Evolutionary conservation across 495 filamentous ascomycete species (phyloP), one percentile per base, ranked within the genome.

Genomic region (Aspergillus panamensis): DNA sequence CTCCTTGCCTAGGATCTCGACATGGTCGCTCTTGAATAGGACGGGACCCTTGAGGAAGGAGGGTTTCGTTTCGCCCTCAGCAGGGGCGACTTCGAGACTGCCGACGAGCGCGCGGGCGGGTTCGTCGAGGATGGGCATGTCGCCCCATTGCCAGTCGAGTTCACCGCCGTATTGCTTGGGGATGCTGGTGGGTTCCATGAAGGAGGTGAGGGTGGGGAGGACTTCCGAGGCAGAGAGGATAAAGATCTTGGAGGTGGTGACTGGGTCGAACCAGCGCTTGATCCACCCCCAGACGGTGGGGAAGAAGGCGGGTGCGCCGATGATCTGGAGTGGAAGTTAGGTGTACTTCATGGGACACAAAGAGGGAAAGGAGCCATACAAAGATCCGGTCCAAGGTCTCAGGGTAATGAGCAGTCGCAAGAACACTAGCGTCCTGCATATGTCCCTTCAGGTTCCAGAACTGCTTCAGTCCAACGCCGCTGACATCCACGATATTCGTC

Each of bases 251-350:
- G 88, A 91, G 3, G 91, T 90, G 45, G 92, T 96, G 56, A 88
- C 87, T 25, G 92, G 92, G 73, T 96, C 92, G 68, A 96, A 96
- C 92, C 92, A 96, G 66, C 86, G 85, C 77, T 96, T 95, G 73
- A 95, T 87, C 92, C 92, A 96, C 60, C 88, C 82, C 92, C 92
- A 96, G 51, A 96, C 89, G 10, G 91, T 95, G 30, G 89, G 89
- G 75, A 96, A 96, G 80, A 95, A 96, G 43, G 83, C 78, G 4
- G 92, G 92, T 1, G 92, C 92, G 45, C 91, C 90, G 59, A 96
- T 88, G 66, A 96, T 89, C 81, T 89, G 65, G 49, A 30, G 58
- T 44, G 31, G n/a, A 8, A 48, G 7, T n/a, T 12, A 33, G 45
- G 49, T 20, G 29, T 13, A 47, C 5, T 21, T 43, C 4, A 13